phyloP scores from a whole-genome alignment of 176 grass and related monocot genomes.

The Avena sativa region DNA sequence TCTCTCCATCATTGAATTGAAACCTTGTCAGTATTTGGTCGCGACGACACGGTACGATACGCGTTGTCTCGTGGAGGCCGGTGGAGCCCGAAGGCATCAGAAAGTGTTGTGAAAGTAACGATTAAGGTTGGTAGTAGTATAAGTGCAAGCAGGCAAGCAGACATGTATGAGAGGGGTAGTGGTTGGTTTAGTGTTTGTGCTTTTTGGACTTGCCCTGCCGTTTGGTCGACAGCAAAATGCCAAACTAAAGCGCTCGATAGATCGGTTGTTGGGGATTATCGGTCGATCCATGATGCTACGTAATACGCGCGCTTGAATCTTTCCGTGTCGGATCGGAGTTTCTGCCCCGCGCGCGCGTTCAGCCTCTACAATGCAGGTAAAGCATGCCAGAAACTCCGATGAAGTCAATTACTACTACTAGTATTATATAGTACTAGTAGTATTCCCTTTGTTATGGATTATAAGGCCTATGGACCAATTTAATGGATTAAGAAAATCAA shows the following conservation, averaged over 20 bases:
- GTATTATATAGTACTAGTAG: too few species aligned
- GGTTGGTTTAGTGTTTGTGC: neutral
- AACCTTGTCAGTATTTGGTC: conserved; percentile 7
- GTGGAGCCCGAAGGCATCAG: conserved; percentile 1
- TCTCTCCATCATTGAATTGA: neutral
- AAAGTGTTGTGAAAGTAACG: neutral
- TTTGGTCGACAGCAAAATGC: conserved; percentile 39
- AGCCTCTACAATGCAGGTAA: neutral
- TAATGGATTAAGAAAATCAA: too few species aligned
- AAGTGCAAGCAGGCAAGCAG: neutral
- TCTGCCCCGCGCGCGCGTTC: neutral
- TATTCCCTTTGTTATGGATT: too few species aligned
- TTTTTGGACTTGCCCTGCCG: conserved; percentile 38
- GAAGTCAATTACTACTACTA: neutral
- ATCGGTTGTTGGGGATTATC: neutral
- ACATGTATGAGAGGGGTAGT: neutral
- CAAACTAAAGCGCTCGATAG: conserved; percentile 10
- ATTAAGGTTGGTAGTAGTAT: neutral
- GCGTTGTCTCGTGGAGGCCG: neutral
- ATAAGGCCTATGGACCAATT: too few species aligned
- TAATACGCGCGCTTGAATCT: conserved; percentile 6
- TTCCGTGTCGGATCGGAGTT: neutral
- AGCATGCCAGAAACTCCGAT: neutral
- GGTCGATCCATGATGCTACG: neutral
- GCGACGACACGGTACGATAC: neutral